Evolutionary conservation across 2,329 filamentous ascomycete species (phyloP), one percentile per base, ranked within the genome.

Genomic region (Alternaria atra): DNA sequence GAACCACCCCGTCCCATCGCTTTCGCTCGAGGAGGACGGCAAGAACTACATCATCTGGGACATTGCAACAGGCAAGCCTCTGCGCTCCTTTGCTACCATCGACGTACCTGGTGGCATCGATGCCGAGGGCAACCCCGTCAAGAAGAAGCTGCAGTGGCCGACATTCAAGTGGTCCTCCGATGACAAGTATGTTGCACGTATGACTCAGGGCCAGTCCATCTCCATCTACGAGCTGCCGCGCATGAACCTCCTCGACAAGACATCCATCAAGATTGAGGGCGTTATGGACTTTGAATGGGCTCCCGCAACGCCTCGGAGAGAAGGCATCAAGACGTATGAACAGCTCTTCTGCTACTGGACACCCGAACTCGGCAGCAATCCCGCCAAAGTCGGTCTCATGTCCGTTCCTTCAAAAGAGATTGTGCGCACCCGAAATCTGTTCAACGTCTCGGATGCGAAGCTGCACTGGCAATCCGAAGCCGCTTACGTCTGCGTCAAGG

Each of bases 41-140:
- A 98, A 98, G 86, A 97, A 98, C 86, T 98, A 98, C 80, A 91
- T 99, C 75, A 94, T 99, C 75, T 99, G 95, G 95, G 94, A 98
- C 75, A 90, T 98, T 64, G 91, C 92, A 53, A 95, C 94, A 9
- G 90, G 89, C 72, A 91, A 94, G 79, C 93, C 94, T 58, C 86
- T 99, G 52, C 91, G 95, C 66, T 98, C 95, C 0, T 99, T 99
- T 77, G 89, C 92, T 65, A 97, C 94, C 70, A 87, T 97, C 66
- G 95, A 99, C 69, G 82, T 92, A 13, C 88, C 91, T 30, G 86
- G 86, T 67, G 84, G 87, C 50, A 81, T 80, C 51, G 89, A 89
- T 57, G 84, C 84, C 37, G 87, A 89, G 37, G 88, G 87, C 63
- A 84, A 88, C 62, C 86, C 87, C 30, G 83, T 87, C 67, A 96